Base-by-base conservation (phyloP, 2,329 filamentous ascomycete genomes). In the Fusarium stilboides region DNA sequence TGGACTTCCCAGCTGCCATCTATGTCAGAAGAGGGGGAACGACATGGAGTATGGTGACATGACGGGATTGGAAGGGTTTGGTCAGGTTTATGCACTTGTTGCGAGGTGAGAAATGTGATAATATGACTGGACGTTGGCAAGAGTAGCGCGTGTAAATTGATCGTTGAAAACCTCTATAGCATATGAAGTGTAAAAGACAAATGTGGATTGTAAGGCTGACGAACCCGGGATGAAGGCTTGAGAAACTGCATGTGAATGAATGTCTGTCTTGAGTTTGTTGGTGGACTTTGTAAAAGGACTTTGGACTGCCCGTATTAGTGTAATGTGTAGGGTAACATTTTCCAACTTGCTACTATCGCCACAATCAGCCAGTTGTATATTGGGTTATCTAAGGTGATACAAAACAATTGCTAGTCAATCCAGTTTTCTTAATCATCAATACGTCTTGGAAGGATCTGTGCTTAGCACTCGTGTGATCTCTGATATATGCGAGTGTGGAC, bases 141-240 rank as follows among this genome's bases (percentile, higher is more conserved):
- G 55, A 57, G 55, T 46, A 63, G 17, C 44, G 47, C 57, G 26
- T 22, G n/a, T n/a, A 24, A 47, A 46, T 22, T 26, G 4, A 36
- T 36, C 26, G 22, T 43, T 39, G 14, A 33, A 10, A 53, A 9
- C 28, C 20, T 31, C 39, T 19, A 5, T 43, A 37, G 43, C 36
- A 67, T 40, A 47, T 58, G 39, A 68, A 51, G 43, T 45, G 56
- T 37, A 62, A 49, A 46, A 52, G 44, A 28, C n/a, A 44, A 40
- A 55, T 33, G 47, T 14, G 26, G 70, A 66, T 55, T 45, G 34
- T 58, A 64, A 52, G 67, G 67, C 67, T 69, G 67, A 59, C 66
- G 43, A 53, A 51, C 43, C 53, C 58, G 24, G 62, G 62, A 67
- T 69, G 49, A 31, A 56, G 34, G 42, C 42, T 70, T 44, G 37